Evolutionary conservation across 2,329 filamentous ascomycete species (phyloP), one percentile per base, ranked within the genome.

Genomic region (Drechslerella coelobrocha): DNA sequence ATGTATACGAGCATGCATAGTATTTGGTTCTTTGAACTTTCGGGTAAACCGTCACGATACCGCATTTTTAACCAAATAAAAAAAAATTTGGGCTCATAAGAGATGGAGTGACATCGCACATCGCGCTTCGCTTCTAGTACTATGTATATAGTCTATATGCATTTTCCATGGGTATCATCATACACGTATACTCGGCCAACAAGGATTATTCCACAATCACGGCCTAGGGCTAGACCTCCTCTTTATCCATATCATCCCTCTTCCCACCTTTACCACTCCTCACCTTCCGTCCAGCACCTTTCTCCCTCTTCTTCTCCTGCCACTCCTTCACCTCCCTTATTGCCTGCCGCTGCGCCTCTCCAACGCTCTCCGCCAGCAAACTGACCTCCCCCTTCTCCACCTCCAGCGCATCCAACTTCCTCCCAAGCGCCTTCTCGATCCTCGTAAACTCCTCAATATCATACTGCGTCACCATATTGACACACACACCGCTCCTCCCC

Each of bases 391-490:
- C 91, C 80, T 91, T 91, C 51, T 88, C 85, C 0, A 86, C 83
- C 6, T 85, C 81, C 75, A 89, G 89, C 77, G 90, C 87, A 0
- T 83, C 79, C 61, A 95, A 81, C 79, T 92, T 87, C 81, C 89
- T 89, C 10, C 89, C 90, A 10, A 97, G 81, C 0, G 91, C 90
- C 4, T 86, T 86, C 79, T 97, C 92, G 54, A 96, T 96, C 19
- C 91, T 83, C 76, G 88, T 81, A 79, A 86, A 95, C 34, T 94
- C 84, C 78, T 92, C 90, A 1, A 92, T 81, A 76, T 96, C 92
- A 75, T 95, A 96, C 79, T 96, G 92, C 0, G 90, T 96, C 3
- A 94, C 88, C 7, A 97, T 81, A 56, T 84, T 90, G 50, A 96
- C 84, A 7, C 92, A 91, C 45, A 90, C 85, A 53, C 92, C 92